Conservation (phyloP, 108 stramenopile genomes). For the Nannochloropsis oceanica region DNA sequence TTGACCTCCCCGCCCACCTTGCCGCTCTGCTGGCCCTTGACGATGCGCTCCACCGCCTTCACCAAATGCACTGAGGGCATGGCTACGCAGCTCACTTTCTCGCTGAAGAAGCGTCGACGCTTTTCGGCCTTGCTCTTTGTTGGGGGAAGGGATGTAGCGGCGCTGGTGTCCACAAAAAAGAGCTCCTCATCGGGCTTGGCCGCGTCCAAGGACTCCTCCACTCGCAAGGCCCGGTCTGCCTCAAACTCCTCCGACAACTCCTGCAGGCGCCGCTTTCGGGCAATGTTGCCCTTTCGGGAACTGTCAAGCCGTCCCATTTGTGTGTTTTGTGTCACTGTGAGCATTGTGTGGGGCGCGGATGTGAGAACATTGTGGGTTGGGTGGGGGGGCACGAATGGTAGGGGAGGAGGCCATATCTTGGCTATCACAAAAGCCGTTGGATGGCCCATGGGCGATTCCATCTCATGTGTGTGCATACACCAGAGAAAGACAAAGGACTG, state of each 20-base stretch:
- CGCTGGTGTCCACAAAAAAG: not conserved
- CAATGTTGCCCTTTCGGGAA: not conserved
- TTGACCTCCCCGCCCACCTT: not conserved
- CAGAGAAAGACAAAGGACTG: too few species aligned
- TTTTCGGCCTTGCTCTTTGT: not conserved
- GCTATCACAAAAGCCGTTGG: too few species aligned
- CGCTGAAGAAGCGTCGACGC: not conserved
- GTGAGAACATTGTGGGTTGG: too few species aligned
- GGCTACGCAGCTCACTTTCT: not conserved
- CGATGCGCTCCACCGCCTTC: not conserved
- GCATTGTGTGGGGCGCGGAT: too few species aligned
- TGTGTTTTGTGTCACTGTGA: too few species aligned
- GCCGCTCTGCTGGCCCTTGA: not conserved
- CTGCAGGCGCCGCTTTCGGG: not conserved
- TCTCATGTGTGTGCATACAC: too few species aligned
- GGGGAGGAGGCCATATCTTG: too few species aligned
- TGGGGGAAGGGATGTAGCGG: not conserved
- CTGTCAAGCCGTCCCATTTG: not conserved
- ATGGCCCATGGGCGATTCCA: too few species aligned
- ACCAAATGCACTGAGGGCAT: not conserved
- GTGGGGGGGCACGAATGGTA: too few species aligned
- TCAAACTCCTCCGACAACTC: not conserved
- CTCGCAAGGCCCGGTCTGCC: not conserved
- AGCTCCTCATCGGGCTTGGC: not conserved
- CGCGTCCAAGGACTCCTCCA: not conserved